Conservation (phyloP, 345 rosid genomes). For the Psidium guajava region DNA sequence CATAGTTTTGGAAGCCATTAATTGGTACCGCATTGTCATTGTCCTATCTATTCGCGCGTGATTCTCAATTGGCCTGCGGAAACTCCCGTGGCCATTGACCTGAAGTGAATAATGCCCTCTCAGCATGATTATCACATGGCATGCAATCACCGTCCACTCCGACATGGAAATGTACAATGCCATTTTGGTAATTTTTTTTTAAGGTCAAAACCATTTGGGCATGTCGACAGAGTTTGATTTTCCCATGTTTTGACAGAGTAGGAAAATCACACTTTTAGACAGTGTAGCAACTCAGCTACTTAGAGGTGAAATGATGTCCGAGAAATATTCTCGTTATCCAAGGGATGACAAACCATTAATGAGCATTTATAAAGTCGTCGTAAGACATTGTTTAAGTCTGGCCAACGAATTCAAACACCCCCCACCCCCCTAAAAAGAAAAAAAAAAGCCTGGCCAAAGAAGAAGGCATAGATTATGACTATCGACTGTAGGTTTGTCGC, state of each 20-base stretch:
- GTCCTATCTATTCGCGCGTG: neutral
- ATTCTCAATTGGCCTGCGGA: neutral
- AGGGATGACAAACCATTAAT: neutral
- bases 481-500: neutral
- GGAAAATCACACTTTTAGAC: neutral
- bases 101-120: neutral
- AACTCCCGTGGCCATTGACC: neutral
- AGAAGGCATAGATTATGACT: neutral
- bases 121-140: neutral
- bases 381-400: neutral
- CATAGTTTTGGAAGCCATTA: neutral
- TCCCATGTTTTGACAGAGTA: neutral
- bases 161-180: neutral
- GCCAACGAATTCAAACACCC: too few relatives aligned
- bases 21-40: neutral
- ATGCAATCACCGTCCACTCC: neutral
- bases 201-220: too few relatives aligned
- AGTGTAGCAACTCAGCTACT: neutral
- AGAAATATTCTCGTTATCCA: neutral
- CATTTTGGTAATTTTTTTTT: neutral
- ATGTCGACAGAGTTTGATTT: too few relatives aligned
- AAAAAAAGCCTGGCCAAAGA: too few relatives aligned
- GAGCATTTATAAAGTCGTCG: neutral
- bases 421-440: too few relatives aligned
- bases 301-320: neutral